Evolutionary conservation across 495 filamentous ascomycete genomes (phyloP).

Genomic region (Aspergillus sclerotioniger): DNA sequence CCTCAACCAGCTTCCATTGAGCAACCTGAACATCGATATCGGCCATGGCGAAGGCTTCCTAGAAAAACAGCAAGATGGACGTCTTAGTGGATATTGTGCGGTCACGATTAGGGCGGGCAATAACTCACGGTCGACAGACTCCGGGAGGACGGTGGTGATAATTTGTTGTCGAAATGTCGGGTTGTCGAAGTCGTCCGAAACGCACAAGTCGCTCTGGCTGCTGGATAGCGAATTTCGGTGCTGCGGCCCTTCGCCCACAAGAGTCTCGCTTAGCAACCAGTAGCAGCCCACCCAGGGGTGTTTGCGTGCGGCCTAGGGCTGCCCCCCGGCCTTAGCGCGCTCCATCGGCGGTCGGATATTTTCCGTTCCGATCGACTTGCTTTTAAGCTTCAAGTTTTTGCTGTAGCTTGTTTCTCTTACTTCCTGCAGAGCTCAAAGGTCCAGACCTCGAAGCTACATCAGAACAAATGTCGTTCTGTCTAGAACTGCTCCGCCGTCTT

Average conservation of each 20-base stretch:
- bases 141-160: constrained; percentile 39
- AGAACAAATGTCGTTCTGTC: constrained; percentile 5
- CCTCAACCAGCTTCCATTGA: constrained; percentile 89
- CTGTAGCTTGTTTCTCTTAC: constrained; percentile 4
- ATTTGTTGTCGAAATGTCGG: constrained; percentile 49
- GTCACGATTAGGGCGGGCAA: constrained; percentile 13
- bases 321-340: constrained; percentile 20
- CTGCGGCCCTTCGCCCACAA: constrained; percentile 33
- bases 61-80: constrained; percentile 10
- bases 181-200: constrained; percentile 39
- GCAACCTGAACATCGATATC: constrained; percentile 72
- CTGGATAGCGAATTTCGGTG: constrained; percentile 46
- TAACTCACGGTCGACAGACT: constrained; percentile 50
- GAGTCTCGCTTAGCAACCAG: constrained; percentile 37
- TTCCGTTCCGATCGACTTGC: constrained; percentile 21
- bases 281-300: constrained; percentile 14
- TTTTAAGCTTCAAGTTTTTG: constrained; percentile 23
- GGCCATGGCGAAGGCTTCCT: constrained; percentile 54
- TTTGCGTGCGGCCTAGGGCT: constrained; percentile 43
- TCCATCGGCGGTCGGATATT: constrained; percentile 7
- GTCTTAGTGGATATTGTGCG: constrained; percentile 25
- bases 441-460: not conserved
- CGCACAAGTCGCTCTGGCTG: constrained; percentile 30
- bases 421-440: not conserved
- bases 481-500: too few species aligned